These are phyloP conservation scores for Corynespora cassiicola DNA, from an alignment of 2,329 filamentous ascomycete species.

Conservation along the genomic window DNA sequence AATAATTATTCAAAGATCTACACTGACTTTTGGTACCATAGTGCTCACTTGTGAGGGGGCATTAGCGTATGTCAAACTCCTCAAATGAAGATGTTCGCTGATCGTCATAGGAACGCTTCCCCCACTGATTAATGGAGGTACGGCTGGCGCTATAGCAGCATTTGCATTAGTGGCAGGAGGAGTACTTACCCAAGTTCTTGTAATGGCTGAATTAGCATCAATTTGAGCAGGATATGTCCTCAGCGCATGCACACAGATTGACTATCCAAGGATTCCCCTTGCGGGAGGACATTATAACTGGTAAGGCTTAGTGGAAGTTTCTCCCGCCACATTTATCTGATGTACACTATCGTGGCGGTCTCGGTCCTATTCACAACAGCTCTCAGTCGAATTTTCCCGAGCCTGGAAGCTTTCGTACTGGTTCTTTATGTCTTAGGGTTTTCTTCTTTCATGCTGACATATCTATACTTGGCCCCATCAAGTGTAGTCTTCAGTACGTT, in stretches of 20 bases:
- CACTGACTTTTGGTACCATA: too few relatives aligned
- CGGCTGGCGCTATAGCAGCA: too few relatives aligned
- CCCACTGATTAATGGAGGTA: too few relatives aligned
- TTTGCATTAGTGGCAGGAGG: too few relatives aligned
- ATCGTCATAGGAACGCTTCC: too few relatives aligned
- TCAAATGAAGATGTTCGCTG: too few relatives aligned
- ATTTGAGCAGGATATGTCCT: not conserved
- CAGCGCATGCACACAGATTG: not conserved
- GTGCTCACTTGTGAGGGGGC: too few relatives aligned
- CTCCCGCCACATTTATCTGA: constrained; percentile 55
- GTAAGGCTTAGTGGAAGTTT: constrained; percentile 55
- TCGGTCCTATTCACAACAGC: constrained; percentile 48
- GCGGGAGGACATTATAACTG: constrained; percentile 62
- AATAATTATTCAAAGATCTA: too few relatives aligned
- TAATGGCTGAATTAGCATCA: too few relatives aligned
- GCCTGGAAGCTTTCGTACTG: constrained; percentile 51
- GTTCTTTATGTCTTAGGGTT: constrained; percentile 55
- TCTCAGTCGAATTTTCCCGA: constrained; percentile 47
- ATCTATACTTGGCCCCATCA: constrained; percentile 27
- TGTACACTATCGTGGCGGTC: constrained; percentile 46
- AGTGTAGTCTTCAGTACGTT: constrained; percentile 51
- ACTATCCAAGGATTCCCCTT: constrained; percentile 41
- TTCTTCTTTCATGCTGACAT: constrained; percentile 52
- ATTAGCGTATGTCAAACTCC: too few relatives aligned
- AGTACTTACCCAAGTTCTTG: too few relatives aligned